Evolutionary conservation across 225 moss, liverwort and hornwort species (phyloP), one percentile per base, ranked within the genome.

Genomic region (Marchantia polymorpha): DNA sequence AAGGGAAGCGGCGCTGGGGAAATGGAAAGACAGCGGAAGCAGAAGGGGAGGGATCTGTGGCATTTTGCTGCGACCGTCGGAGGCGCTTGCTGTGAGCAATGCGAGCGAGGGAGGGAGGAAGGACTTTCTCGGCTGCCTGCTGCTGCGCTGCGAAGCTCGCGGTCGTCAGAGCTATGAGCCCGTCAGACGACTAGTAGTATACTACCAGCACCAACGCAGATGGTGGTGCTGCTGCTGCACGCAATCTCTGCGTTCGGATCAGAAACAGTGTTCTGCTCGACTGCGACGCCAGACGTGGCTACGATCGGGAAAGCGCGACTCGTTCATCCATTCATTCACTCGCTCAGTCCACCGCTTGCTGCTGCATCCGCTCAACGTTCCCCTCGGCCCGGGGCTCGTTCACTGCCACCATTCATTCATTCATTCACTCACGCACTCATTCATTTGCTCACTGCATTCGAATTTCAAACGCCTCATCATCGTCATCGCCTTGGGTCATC

Each of bases 381-480:
- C 9, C 23, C 63, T 23, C 63, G 2, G 63, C 10, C n/a, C 39
- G 39, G 2, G 3, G 39, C 63, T 63, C 63, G 7, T 23, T 63
- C 55, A 55, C 55, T 55, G n/a, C n/a, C 55, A 1, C 55, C 22
- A n/a, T n/a, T n/a, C 63, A 63, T 23, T 19, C 63, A 63, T 63
- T 63, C 63, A n/a, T 23, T 63, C 55, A 55, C 55, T 55, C 55
- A 1, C 55, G 10, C 22, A n/a, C n/a, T n/a, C 63, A 63, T 23
- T 19, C 63, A 63, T 63, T 8, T 63, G 3, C 63, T 3, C 9
- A n/a, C 10, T 63, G 10, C 63, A 63, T 63, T 23, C 23, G 63
- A 63, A 63, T 63, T 63, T 63, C 63, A 63, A 63, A 63, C 15
- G n/a, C n/a, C n/a, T n/a, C n/a, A n/a, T 63, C 63, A 63, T 63